Percentiles rank a stretch among this genome's conserved stretches.
phyloP scores from a whole-genome alignment of 371 early-diverging fungal genomes.

The Batkoa obscura region DNA sequence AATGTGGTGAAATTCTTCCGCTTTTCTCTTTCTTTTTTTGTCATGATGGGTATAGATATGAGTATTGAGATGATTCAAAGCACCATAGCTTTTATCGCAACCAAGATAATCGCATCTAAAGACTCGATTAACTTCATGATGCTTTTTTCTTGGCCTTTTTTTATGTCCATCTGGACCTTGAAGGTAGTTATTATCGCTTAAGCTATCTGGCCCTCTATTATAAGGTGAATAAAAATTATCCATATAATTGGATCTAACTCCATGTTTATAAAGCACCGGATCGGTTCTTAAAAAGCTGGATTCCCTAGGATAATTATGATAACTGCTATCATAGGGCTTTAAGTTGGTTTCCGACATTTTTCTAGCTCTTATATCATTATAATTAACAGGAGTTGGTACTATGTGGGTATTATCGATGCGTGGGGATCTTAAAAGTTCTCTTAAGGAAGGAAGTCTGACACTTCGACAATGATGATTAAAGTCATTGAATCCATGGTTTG shows the following conservation, averaged over 20 bases:
- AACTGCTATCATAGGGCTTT: not conserved
- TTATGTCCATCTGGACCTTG: constrained; percentile 3
- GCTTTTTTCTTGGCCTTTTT: constrained; percentile 42
- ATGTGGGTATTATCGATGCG: too few species aligned
- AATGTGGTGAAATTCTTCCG: not conserved
- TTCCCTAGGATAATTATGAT: not conserved
- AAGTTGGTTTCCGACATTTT: too few species aligned
- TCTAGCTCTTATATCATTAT: not conserved
- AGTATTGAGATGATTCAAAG: constrained; percentile 54
- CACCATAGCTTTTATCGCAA: constrained; percentile 50
- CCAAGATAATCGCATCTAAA: constrained; percentile 39
- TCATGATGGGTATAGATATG: constrained; percentile 51
- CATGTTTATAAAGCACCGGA: too few species aligned
- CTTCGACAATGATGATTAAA: too few species aligned
- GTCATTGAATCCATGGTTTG: too few species aligned
- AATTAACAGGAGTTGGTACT: not conserved
- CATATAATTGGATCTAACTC: too few species aligned
- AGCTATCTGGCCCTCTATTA: too few species aligned
- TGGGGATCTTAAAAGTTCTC: not conserved
- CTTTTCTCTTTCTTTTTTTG: constrained; percentile 10
- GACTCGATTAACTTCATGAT: constrained; percentile 45
- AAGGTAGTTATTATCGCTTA: too few species aligned
- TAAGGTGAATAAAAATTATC: too few species aligned
- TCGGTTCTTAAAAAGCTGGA: too few species aligned
- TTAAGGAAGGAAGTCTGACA: not conserved